Base-by-base conservation (phyloP, 2,329 filamentous ascomycete genomes). In the Fusarium buxicola region DNA sequence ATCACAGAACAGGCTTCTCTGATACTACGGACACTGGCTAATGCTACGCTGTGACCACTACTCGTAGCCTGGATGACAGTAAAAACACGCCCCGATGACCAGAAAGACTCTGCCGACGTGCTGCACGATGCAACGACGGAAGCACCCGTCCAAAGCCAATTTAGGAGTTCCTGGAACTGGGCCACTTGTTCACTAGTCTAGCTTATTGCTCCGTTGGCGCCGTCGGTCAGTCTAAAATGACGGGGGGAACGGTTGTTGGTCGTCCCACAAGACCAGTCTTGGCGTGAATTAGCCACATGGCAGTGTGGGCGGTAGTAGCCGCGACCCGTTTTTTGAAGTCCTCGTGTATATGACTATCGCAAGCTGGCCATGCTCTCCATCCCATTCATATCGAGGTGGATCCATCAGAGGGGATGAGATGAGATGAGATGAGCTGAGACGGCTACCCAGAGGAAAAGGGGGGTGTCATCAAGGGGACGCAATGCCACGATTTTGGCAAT, bases 251-350 rank as follows among this genome's bases (percentile, higher is more conserved):
- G 27, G 39, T 35, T 32, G 35, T 34, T 43, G 50, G 46, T 21
- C 46, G 45, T 46, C 35, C 58, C 48, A 41, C 38, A 18, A 15
- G 35, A 43, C 24, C 27, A 32, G 31, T 41, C 45, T 36, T 24
- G 55, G 55, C 43, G 55, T 24, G 7, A 3, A 39, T 24, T 50
- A 45, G 59, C 59, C 59, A 65, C 61, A 63, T 65, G 61, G 61
- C 61, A 58, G 44, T 51, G 44, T 51, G 31, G 43, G 38, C 18
- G 38, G 28, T 43, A 21, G 21, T 55, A 52, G 44, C 28, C 32
- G 44, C 52, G 16, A 36, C 30, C 34, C 36, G 27, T 39, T 9
- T 24, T 30, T 15, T 28, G 28, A 43, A 21, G 30, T 51, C 39
- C 24, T 31, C 31, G 36, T 39, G 36, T 39, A 41, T 27, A 27